Percentiles rank a stretch among this genome's conserved stretches.
Conservation (phyloP, 768 basidiomycete species). For the Russula compacta region DNA sequence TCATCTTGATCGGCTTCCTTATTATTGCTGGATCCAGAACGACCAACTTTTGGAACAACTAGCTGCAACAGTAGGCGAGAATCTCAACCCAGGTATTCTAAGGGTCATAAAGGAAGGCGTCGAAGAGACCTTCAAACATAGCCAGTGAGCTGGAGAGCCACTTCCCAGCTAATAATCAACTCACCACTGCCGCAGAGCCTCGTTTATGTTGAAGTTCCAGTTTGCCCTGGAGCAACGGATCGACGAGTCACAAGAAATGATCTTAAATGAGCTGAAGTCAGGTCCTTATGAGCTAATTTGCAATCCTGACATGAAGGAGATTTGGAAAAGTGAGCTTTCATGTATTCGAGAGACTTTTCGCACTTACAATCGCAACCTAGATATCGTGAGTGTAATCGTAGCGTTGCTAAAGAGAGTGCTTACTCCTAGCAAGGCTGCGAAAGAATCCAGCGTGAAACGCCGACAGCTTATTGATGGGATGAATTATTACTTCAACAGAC, state of each 20-base stretch:
- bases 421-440: conserved; percentile 8
- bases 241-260: conserved; percentile 12
- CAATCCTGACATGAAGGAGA: conserved; percentile 12
- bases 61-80: conserved; percentile 6
- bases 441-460: conserved; percentile 12
- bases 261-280: conserved; percentile 14
- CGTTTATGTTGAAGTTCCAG: conserved; percentile 13
- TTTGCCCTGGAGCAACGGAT: conserved; percentile 12
- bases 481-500: conserved; percentile 9
- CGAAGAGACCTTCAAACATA: conserved; percentile 3
- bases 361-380: background rate
- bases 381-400: background rate
- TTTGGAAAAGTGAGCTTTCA: conserved; percentile 10
- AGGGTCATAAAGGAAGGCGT: background rate
- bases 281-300: conserved; percentile 14
- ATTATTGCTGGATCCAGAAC: background rate
- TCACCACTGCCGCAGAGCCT: background rate
- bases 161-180: background rate
- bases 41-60: conserved; percentile 3
- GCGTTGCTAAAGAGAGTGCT: background rate
- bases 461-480: conserved; percentile 9
- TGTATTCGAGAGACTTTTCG: too few relatives aligned
- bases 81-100: background rate
- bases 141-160: conserved; percentile 3
- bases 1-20: background rate